Base-by-base conservation (phyloP, 805 yeast species). In the Saccharomycopsis fodiens region DNA sequence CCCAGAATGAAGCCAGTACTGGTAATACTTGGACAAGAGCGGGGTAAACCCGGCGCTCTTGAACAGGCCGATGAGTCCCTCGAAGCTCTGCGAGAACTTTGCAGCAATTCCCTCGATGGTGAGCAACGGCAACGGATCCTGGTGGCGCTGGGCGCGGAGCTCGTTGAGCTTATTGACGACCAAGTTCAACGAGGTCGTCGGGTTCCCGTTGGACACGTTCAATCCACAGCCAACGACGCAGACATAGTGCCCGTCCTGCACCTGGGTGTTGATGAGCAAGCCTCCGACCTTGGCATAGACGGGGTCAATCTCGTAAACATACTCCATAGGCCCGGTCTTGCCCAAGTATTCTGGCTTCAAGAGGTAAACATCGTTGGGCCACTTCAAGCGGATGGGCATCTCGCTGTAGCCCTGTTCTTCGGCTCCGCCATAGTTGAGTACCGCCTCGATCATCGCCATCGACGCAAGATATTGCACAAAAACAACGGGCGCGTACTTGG, bases 341-440 rank as follows among this genome's bases (percentile, higher is more conserved):
- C 59, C 57, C 36, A 72, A 72, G 52, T 66, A 74, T 44, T 78
- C 79, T 1, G 95, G 94, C 45, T 76, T 78, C 55, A 78, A 59
- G 3, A 82, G 78, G 58, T 86, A 93, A 12, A 93, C 66, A 61
- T 93, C 99, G 60, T 93, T 93, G 1, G 99, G 99, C 99, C 99
- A 93, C 60, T 93, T 93, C 49, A 93, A 72, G 42, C 78, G 72
- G 13, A 91, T 69, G 0, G 96, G 97, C 54, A 93, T 63, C 39
- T 78, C 82, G 17, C 78, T 80, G 59, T 81, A 86, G 0, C 85
- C 87, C 0, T 65, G 62, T 2, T 48, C 54, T 5, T 63, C 68
- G 2, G 62, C 62, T 8, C 25, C 49, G 2, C 78, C 78, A 55
- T 87, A 78, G 2, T 76, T 67, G 30, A 75, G 61, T 15, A 91